Evolutionary conservation across 106 monocot genomes (phyloP), one percentile per base, ranked within the genome.

Genomic region (Alisma plantagoaquatica): DNA sequence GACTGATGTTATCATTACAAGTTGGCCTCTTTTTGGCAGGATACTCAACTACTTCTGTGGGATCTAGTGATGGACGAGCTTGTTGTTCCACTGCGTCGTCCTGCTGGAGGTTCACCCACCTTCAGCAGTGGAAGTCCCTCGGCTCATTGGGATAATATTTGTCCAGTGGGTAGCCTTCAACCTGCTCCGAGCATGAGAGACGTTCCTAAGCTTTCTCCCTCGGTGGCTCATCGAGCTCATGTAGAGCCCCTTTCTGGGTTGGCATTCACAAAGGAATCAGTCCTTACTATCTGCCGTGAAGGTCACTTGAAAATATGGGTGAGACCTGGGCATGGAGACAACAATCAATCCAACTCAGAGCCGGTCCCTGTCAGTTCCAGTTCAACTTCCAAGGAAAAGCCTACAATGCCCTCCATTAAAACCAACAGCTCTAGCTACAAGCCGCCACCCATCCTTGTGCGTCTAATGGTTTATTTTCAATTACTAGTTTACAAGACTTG

Each of bases 1-100:
- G 14, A 45, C 19, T 0, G 44, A 45, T 19, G 16, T 6, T 46
- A 15, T 46, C 17, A 46, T 19, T 5, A 46, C 21, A 46, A 46
- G 21, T 17, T 29, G 30, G 8, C 18, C 19, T 56, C 0, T 49
- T 33, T 19, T 25, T 35, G 16, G 41, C 72, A 93, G 92, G 92
- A 93, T 44, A 83, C 87, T 3, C 92, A 77, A 41, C 51, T 93
- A 61, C 92, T 93, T 61, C 54, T 93, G 32, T 93, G 92, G 92
- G 92, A 93, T 59, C 54, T 93, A 35, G 83, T 45, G 11, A 73
- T 82, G 79, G 92, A 93, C 45, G 92, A 93, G 59, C 83, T 93
- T 53, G 79, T 59, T 8, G 83, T 82, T 2, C 87, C 92, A 41
- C 33, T 93, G 20, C 79, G 87, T 0, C 68, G 70, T 22, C 87